These are phyloP conservation scores for Rutidosis leptorrhynchoides DNA, from an alignment of 129 eudicot genomes.

Conservation along the genomic window DNA sequence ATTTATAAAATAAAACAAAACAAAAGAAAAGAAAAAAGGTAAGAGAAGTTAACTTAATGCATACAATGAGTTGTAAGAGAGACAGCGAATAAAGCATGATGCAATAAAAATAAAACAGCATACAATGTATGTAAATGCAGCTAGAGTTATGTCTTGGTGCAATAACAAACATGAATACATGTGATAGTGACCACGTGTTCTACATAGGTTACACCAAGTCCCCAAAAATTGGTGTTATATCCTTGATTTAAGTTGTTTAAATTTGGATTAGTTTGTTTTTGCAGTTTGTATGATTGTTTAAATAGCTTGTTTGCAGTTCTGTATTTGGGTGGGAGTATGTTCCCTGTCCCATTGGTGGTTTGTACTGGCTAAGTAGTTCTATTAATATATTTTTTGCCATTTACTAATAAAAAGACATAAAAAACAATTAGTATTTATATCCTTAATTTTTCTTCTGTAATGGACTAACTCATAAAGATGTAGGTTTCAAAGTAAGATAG, in stretches of 20 bases:
- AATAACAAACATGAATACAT: not conserved
- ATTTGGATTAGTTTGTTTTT: too few relatives aligned
- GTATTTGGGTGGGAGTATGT: too few relatives aligned
- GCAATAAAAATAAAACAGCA: not conserved
- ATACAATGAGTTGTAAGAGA: not conserved
- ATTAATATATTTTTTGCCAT: too few relatives aligned
- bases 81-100: not conserved
- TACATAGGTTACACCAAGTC: not conserved
- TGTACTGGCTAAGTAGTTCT: too few relatives aligned
- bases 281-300: too few relatives aligned
- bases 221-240: not conserved
- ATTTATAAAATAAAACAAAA: not conserved
- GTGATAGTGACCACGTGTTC: not conserved
- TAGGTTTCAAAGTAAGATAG: not conserved
- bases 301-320: too few relatives aligned
- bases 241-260: too few relatives aligned
- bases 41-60: not conserved
- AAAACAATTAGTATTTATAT: too few relatives aligned
- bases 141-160: not conserved
- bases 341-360: too few relatives aligned
- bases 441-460: not conserved
- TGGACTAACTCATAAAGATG: not conserved
- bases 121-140: not conserved
- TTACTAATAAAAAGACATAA: too few relatives aligned
- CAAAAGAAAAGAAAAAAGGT: not conserved